phyloP scores from a whole-genome alignment of 2,329 filamentous ascomycete species.

The Aspergillus chevalieri region DNA sequence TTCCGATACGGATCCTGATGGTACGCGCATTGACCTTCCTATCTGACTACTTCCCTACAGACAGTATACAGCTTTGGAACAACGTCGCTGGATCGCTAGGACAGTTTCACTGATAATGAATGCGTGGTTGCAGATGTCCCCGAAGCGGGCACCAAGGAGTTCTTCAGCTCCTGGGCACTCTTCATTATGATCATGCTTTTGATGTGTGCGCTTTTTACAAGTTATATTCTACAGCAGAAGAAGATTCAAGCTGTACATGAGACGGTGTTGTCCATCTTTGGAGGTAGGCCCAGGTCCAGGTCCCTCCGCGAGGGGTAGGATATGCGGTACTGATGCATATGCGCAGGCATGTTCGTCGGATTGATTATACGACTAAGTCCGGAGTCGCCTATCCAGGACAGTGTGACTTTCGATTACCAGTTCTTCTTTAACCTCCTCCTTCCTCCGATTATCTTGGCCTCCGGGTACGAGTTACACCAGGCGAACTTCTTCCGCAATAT shows the following conservation, averaged over 20 bases:
- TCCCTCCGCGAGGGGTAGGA: too few species aligned
- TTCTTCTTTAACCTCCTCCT: conserved; percentile 99
- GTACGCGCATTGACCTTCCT: conserved; percentile 21
- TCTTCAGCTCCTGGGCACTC: conserved; percentile 91
- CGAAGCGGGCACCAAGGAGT: conserved; percentile 85
- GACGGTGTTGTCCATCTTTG: conserved; percentile 97
- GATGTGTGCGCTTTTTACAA: conserved; percentile 90
- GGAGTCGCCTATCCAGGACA: conserved; percentile 76
- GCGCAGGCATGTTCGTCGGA: conserved; percentile 84
- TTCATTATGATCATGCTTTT: conserved; percentile 95
- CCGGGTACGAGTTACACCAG: conserved; percentile 95
- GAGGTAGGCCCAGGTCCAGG: conserved; percentile 50
- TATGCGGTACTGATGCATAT: not conserved
- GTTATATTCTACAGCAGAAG: conserved; percentile 92
- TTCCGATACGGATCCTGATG: conserved; percentile 32
- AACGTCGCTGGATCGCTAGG: not conserved
- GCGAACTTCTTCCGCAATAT: conserved; percentile 99
- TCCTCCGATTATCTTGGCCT: conserved; percentile 95
- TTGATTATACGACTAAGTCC: conserved; percentile 77
- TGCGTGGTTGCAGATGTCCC: conserved; percentile 49
- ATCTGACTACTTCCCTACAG: conserved; percentile 1
- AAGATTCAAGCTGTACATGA: conserved; percentile 97
- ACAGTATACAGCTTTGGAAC: not conserved
- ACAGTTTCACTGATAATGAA: conserved; percentile 12
- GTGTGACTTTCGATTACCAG: conserved; percentile 95